Evolutionary conservation across 768 basidiomycete species (phyloP), one percentile per base, ranked within the genome.

Genomic region (Mycena haematopus): DNA sequence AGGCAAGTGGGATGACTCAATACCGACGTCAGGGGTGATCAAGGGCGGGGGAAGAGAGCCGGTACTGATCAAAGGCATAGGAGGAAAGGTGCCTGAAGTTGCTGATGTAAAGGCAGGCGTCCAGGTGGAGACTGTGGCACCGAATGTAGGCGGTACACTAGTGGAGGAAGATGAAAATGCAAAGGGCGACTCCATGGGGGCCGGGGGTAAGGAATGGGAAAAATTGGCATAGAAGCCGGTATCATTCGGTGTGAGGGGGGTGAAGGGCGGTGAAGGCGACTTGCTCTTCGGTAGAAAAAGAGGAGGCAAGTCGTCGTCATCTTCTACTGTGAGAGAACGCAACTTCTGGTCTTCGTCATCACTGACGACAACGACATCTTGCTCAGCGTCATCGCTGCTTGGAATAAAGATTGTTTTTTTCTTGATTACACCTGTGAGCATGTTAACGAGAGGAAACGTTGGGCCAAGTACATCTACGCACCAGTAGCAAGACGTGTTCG

Each of bases 401-500:
- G 62, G 29, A 14, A 58, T 42, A n/a, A 49, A 45, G 3, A 54
- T 29, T 1, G 52, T 3, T 6, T 29, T 46, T 13, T 14, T 33
- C 19, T 42, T 52, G 1, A 52, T 14, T 8, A 15, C 6, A 0
- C 55, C 55, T 63, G 19, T 0, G 14, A 42, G 4, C 14, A 15
- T 5, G 46, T 46, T 21, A 35, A 19, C 3, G 0, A 0, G 5
- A 27, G 13, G 10, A 21, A 7, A 8, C 1, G 7, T 17, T 40
- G 19, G 17, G 1, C 19, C 1, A 19, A 14, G 2, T 1, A 3
- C 4, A 7, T 3, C 19, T 7, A 25, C 44, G 13, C 21, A 62
- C 61, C 61, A 2, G 55, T 36, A 13, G 40, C 17, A 0, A 57
- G 31, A 10, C 56, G 54, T 2, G 60, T 52, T 29, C 60, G 14